Evolutionary conservation across 495 filamentous ascomycete species (phyloP).

Genomic region (Lophium mytilinum): DNA sequence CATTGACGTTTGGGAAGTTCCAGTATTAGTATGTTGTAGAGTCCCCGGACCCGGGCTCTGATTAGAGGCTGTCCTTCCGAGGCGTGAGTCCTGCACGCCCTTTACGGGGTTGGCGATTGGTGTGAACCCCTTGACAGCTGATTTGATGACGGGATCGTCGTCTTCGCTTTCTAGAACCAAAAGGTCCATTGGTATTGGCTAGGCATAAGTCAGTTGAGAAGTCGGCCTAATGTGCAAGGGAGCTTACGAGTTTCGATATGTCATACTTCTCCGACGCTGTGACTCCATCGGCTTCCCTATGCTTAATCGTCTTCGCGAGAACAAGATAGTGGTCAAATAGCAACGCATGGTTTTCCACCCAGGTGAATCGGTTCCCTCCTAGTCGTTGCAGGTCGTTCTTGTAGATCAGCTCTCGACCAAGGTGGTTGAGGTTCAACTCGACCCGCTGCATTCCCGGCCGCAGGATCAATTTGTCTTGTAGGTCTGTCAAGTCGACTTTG

Average conservation of each 20-base stretch:
- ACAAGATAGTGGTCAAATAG: conserved; percentile 97
- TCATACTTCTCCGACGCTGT: conserved; percentile 82
- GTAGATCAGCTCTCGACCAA: conserved; percentile 81
- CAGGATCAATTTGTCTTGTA: conserved; percentile 72
- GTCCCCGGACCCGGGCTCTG: conserved; percentile 48
- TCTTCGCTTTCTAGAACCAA: conserved; percentile 83
- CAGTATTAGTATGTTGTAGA: conserved; percentile 59
- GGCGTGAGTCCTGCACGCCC: conserved; percentile 39
- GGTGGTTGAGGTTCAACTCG: conserved; percentile 82
- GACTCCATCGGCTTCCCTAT: conserved; percentile 54
- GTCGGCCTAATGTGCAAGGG: not conserved
- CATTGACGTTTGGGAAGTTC: conserved; percentile 42
- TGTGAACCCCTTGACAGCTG: conserved; percentile 68
- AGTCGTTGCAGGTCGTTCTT: conserved; percentile 84
- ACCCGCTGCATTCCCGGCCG: conserved; percentile 81
- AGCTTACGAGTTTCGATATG: conserved; percentile 76
- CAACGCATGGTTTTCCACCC: conserved; percentile 86
- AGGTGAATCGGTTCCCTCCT: conserved; percentile 77
- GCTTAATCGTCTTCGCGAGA: conserved; percentile 68
- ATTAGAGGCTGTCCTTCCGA: conserved; percentile 43
- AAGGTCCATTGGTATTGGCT: conserved; percentile 96
- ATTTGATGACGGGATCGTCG: conserved; percentile 84
- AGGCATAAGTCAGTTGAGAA: conserved; percentile 1
- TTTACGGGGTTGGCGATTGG: conserved; percentile 50
- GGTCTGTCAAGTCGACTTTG: conserved; percentile 81